phyloP scores from a whole-genome alignment of 768 basidiomycete genomes.

The Leccinellum luteum region DNA sequence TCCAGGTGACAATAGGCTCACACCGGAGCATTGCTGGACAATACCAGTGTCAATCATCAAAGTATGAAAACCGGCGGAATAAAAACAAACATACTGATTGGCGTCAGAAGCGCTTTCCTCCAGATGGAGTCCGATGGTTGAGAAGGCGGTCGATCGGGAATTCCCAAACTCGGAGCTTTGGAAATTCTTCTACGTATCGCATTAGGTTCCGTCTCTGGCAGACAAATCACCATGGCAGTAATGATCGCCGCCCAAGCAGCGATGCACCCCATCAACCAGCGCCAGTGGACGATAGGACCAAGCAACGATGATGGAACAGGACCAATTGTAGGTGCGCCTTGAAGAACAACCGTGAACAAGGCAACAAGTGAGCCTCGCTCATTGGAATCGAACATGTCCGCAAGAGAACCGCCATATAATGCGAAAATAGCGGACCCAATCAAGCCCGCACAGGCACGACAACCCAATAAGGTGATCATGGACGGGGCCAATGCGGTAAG shows the following conservation, averaged over 20 bases:
- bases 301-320: conserved; percentile 27
- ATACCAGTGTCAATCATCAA: neutral
- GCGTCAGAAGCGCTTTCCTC: conserved; percentile 13
- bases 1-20: conserved; percentile 27
- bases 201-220: conserved; percentile 22
- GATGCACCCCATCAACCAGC: conserved; percentile 21
- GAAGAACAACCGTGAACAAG: conserved; percentile 24
- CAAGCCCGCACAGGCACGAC: conserved; percentile 21
- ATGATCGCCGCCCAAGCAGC: conserved; percentile 19
- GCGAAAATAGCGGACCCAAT: conserved; percentile 21
- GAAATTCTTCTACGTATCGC: conserved; percentile 16
- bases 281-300: conserved; percentile 20
- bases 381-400: conserved; percentile 23
- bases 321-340: conserved; percentile 27
- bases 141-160: neutral
- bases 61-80: neutral
- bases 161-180: neutral
- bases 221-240: conserved; percentile 11
- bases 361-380: conserved; percentile 24
- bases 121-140: conserved; percentile 4
- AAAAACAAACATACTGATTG: conserved; percentile 13
- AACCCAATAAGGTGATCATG: conserved; percentile 14
- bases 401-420: conserved; percentile 25
- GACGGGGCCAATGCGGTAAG: conserved; percentile 19
- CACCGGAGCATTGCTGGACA: conserved; percentile 16